These are phyloP conservation scores for Sesbania bispinosa DNA, from an alignment of 306 rosid genomes.

Conservation along the genomic window DNA sequence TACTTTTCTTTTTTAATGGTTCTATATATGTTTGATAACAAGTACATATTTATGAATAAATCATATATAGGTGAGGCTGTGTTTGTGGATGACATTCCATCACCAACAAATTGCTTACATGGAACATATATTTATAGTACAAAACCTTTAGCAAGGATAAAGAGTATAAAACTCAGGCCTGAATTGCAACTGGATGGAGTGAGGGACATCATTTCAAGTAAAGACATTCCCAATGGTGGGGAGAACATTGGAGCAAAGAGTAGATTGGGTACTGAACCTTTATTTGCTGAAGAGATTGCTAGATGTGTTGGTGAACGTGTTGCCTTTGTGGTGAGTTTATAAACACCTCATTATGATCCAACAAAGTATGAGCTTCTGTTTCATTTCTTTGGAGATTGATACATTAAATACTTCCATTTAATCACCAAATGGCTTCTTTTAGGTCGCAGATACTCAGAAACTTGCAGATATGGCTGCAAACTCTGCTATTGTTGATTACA, in stretches of 20 bases:
- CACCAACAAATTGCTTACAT: constrained; percentile 68
- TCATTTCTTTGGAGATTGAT: background rate
- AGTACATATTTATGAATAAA: background rate
- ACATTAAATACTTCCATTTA: constrained; percentile 5
- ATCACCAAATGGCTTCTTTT: constrained; percentile 26
- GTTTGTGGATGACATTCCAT: constrained; percentile 85
- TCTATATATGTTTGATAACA: background rate
- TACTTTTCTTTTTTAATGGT: background rate
- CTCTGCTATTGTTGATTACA: constrained; percentile 59
- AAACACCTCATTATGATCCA: background rate
- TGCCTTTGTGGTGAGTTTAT: constrained; percentile 69
- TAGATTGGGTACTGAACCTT: constrained; percentile 51
- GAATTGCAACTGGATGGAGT: constrained; percentile 50
- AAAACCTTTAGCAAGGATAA: constrained; percentile 69
- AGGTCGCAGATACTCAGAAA: constrained; percentile 95
- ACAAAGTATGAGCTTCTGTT: background rate
- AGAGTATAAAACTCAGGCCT: constrained; percentile 41
- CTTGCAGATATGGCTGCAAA: constrained; percentile 70
- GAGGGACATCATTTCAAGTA: constrained; percentile 48
- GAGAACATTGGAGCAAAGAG: constrained; percentile 52
- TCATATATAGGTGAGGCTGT: constrained; percentile 76
- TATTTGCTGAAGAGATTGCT: constrained; percentile 68
- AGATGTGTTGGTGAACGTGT: constrained; percentile 65
- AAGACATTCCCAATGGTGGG: constrained; percentile 69
- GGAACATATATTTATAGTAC: constrained; percentile 77